phyloP scores from a whole-genome alignment of 1,284 basidiomycete species.

The Puccinia hordei region DNA sequence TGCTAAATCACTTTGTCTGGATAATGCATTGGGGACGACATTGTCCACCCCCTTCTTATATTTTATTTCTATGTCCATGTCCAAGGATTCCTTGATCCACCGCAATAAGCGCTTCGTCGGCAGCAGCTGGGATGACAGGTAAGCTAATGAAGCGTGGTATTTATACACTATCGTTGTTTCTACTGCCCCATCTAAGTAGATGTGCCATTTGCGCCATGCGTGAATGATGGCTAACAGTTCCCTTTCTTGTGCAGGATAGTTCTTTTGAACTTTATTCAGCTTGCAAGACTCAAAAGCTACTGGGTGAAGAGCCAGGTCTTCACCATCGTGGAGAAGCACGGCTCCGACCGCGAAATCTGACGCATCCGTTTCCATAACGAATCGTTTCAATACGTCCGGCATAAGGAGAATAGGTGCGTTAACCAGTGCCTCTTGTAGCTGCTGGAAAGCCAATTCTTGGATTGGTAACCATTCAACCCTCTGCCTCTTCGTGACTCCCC shows the following conservation, averaged over 20 bases:
- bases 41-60: conserved; percentile 61
- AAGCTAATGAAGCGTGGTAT: conserved; percentile 61
- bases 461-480: not conserved
- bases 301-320: conserved; percentile 12
- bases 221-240: conserved; percentile 52
- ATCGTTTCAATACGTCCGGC: not conserved
- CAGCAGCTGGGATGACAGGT: conserved; percentile 60
- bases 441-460: not conserved
- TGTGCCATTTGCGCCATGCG: conserved; percentile 50
- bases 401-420: not conserved
- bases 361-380: conserved; percentile 19
- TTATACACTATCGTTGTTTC: conserved; percentile 59
- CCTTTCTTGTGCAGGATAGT: conserved; percentile 52
- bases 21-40: no score
- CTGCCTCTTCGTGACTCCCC: not conserved
- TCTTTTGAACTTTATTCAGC: conserved; percentile 44
- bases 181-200: conserved; percentile 54
- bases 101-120: conserved; percentile 59
- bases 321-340: conserved; percentile 39
- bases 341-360: conserved; percentile 22
- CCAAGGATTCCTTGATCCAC: conserved; percentile 61
- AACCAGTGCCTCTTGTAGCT: not conserved
- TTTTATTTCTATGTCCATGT: conserved; percentile 57
- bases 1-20: conserved; percentile 52
- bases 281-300: conserved; percentile 51